Evolutionary conservation across 2,329 filamentous ascomycete species (phyloP), one percentile per base, ranked within the genome.

Genomic region (Diaporthe sp.): DNA sequence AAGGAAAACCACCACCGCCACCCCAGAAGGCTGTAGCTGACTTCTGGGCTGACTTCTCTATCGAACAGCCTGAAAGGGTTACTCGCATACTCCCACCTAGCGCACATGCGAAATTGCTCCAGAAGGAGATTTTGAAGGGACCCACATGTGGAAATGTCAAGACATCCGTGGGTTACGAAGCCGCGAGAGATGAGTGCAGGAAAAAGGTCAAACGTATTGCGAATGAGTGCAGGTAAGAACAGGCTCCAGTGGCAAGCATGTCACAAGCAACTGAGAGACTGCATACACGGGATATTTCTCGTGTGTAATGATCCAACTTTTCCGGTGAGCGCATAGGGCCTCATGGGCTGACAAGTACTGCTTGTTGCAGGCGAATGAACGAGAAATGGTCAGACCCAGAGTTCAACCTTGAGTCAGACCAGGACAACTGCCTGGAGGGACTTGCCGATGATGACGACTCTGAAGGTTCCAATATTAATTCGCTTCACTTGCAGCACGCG

Each of bases 371-470:
- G 4, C 84, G 85, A 42, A 86, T 84, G 53, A 88, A 87, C 75
- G 82, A 85, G 74, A 87, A 86, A 78, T 87, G 85, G 74, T 85
- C 83, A 57, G 86, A 87, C 67, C 81, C 84, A 1, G 85, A 86
- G 76, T 87, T 86, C 76, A 84, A 87, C 74, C 83, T 87, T 53
- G 86, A 86, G 77, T 76, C 78, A 15, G 85, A 87, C 74, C 77
- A 78, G 2, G 61, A 79, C 13, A 85, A 87, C 78, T 87, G 85
- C 53, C 81, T 87, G 49, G 79, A 83, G 49, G 82, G 82, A 19
- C 78, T 84, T 37, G 51, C 28, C 17, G 28, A 34, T 15, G 25
- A 67, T 67, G 61, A 34, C 9, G 15, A 0, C 7, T 19, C 42
- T 12, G 9, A 5, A 7, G 42, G 61, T 2, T 17, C 44, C 10